phyloP scores from a whole-genome alignment of 1,284 basidiomycete species.

The Cryptococcus deneoformans region DNA sequence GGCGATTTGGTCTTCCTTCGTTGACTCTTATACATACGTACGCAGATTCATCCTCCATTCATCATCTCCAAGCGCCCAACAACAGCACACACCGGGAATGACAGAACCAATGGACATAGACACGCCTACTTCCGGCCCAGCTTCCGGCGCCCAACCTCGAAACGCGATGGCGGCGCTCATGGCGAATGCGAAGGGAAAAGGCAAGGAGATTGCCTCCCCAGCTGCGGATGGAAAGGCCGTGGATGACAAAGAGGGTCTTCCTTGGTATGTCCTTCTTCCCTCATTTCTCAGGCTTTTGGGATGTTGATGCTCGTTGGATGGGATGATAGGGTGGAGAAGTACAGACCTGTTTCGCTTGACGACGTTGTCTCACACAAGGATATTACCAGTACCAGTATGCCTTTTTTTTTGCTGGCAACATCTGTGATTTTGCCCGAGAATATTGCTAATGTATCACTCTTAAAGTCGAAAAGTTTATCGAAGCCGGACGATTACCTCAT shows the following conservation, averaged over 20 bases:
- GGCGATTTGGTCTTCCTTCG: too few relatives aligned
- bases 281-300: not conserved
- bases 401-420: not conserved
- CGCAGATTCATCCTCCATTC: too few relatives aligned
- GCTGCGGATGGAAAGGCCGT: constrained; percentile 5
- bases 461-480: constrained; percentile 92
- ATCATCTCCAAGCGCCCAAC: too few relatives aligned
- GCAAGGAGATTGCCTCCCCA: constrained; percentile 32
- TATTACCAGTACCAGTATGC: constrained; percentile 84
- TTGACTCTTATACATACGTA: too few relatives aligned
- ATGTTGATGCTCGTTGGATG: not conserved
- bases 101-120: too few relatives aligned
- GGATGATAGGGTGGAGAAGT: constrained; percentile 86
- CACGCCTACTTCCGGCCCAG: too few relatives aligned
- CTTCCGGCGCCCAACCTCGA: constrained; percentile 6
- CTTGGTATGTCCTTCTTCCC: constrained; percentile 35
- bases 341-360: constrained; percentile 78
- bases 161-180: constrained; percentile 46
- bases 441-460: not conserved
- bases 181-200: constrained; percentile 42
- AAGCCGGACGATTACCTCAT: constrained; percentile 91
- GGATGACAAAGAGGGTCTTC: constrained; percentile 44
- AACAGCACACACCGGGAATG: too few relatives aligned
- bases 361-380: constrained; percentile 95
- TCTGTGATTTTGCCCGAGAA: not conserved